Evolutionary conservation across 2,329 filamentous ascomycete species (phyloP).

Genomic region (Cladophialophora yegresii): DNA sequence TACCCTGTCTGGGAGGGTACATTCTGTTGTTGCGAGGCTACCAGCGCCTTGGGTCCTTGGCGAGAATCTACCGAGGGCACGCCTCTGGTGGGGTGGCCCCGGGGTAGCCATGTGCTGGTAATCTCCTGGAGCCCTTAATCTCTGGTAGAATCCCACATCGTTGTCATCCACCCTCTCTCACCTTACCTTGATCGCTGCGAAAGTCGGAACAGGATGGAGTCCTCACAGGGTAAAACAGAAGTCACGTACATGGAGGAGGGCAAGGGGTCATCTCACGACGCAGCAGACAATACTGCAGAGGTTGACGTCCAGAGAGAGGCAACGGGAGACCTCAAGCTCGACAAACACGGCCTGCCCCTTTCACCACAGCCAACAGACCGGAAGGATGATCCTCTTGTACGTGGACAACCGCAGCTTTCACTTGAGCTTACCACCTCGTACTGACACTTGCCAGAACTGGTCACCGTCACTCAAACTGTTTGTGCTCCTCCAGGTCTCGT

Average conservation of each 20-base stretch:
- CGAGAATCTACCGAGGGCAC: not conserved
- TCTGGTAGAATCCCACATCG: not conserved
- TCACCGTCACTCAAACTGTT: slow-evolving; percentile 29
- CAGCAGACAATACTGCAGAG: slow-evolving; percentile 6
- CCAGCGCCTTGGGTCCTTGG: not conserved
- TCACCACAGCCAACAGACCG: slow-evolving; percentile 36
- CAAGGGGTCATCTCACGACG: slow-evolving; percentile 3
- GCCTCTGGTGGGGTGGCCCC: not conserved
- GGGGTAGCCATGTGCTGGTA: not conserved
- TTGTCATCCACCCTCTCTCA: not conserved
- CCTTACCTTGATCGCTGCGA: not conserved
- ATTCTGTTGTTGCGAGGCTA: not conserved
- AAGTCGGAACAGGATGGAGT: slow-evolving; percentile 7
- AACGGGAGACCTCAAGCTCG: slow-evolving; percentile 23
- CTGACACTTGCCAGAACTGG: slow-evolving; percentile 36
- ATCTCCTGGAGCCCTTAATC: not conserved
- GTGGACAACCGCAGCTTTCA: slow-evolving; percentile 14
- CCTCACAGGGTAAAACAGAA: slow-evolving; percentile 15
- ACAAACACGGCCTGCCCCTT: slow-evolving; percentile 36
- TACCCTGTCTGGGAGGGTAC: not conserved
- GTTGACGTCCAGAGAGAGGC: slow-evolving; percentile 5
- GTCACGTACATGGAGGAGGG: slow-evolving; percentile 17
- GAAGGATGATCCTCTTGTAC: slow-evolving; percentile 36
- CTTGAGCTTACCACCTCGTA: not conserved
- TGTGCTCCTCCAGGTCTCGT: slow-evolving; percentile 39